Conservation (phyloP, 2,329 filamentous ascomycete species). For the Aspergillus oerlinghausenensis region DNA sequence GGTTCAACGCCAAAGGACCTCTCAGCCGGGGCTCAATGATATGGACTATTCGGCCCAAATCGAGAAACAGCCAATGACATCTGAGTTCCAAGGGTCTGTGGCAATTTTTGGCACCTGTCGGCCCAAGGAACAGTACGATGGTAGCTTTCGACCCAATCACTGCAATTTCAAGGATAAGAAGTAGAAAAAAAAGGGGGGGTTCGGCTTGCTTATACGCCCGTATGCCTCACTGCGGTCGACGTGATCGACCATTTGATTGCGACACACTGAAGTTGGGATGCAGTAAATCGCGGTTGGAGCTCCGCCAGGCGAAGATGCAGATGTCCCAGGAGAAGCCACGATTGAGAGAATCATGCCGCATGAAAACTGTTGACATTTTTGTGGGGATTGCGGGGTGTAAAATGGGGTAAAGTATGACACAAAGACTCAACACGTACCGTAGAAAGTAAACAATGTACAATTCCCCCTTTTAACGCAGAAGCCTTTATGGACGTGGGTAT, state of each 20-base stretch:
- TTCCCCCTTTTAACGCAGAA: conserved; percentile 9
- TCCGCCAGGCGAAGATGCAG: neutral
- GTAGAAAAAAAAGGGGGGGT: neutral
- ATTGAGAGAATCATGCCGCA: neutral
- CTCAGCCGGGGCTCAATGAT: neutral
- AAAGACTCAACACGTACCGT: conserved; percentile 15
- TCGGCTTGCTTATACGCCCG: neutral
- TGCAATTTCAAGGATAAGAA: neutral
- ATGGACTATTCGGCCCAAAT: neutral
- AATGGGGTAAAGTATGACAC: neutral
- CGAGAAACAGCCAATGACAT: neutral
- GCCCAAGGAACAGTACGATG: neutral
- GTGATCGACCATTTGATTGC: neutral
- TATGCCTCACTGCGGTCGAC: neutral
- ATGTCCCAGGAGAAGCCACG: neutral
- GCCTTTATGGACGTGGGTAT: conserved; percentile 10
- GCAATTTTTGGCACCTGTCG: neutral
- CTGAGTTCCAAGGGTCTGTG: neutral
- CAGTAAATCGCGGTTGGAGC: neutral
- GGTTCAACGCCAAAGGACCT: neutral
- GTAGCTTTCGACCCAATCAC: neutral
- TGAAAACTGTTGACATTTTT: neutral
- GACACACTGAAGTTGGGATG: neutral
- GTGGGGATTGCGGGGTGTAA: neutral
- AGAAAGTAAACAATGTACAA: conserved; percentile 10